phyloP scores from a whole-genome alignment of 2,329 filamentous ascomycete species.

The Aspergillus aculeatinus region DNA sequence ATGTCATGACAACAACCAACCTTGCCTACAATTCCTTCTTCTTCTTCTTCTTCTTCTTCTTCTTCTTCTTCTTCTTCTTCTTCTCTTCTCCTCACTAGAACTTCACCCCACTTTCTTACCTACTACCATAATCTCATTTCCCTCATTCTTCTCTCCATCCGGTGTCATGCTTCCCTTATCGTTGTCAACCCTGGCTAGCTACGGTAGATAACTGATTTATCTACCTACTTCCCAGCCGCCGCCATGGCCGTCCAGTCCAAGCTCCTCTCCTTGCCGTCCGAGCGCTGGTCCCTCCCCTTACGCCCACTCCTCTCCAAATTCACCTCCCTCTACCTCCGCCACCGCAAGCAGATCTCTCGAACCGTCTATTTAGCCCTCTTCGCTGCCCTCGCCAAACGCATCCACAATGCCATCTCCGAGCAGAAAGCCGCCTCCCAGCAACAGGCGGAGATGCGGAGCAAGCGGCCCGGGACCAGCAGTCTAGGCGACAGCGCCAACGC shows the following conservation, averaged over 20 bases:
- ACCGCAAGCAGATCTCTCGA: constrained; percentile 80
- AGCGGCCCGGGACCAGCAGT: constrained; percentile 48
- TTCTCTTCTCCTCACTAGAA: neutral
- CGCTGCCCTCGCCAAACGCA: constrained; percentile 76
- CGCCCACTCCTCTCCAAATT: constrained; percentile 65
- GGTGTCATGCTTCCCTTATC: constrained; percentile 22
- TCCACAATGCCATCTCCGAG: constrained; percentile 87
- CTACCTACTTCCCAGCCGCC: neutral
- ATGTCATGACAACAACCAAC: constrained; percentile 12
- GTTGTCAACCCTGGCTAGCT: constrained; percentile 23
- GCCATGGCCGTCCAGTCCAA: constrained; percentile 76
- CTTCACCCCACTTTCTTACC: neutral
- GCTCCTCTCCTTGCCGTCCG: constrained; percentile 54
- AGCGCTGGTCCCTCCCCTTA: constrained; percentile 55
- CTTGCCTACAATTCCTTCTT: neutral
- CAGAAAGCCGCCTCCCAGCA: constrained; percentile 80
- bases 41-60: neutral
- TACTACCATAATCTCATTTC: no score
- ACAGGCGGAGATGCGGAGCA: constrained; percentile 59
- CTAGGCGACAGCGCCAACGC: constrained; percentile 32
- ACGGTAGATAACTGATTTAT: neutral
- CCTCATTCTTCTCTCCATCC: neutral
- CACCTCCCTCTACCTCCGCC: constrained; percentile 70
- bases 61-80: neutral
- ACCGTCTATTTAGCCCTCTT: constrained; percentile 80